Base-by-base conservation (phyloP, 2,329 filamentous ascomycete genomes). In the Zymoseptoria tritici region DNA sequence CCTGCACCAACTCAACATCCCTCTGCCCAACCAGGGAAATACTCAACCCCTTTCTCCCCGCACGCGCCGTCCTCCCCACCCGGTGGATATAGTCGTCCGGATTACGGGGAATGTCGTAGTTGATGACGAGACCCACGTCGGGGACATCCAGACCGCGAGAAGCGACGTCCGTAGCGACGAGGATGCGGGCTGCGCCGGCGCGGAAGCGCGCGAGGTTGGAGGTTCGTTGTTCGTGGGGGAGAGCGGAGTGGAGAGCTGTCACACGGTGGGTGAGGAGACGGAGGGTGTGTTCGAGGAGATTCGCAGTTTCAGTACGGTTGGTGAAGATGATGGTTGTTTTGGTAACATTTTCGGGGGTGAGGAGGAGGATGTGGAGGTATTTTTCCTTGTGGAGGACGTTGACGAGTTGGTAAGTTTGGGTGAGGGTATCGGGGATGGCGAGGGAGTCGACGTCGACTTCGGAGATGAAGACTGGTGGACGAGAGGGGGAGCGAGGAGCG, bases 21-120 rank as follows among this genome's bases (percentile, higher is more conserved):
- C 93, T 82, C 80, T 97, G 93, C 2, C 94, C 93, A 2, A 99
- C 88, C 67, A 99, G 84, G 2, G 90, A 96, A 16, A 97, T 85
- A 4, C 89, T 86, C 65, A 91, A 87, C 69, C 94, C 94, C 57
- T 81, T 81, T 52, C 91, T 84, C 0, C 94, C 94, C 0, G 94
- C 94, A 83, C 94, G 87, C 3, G 94, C 94, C 11, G 94, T 99
- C 76, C 94, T 88, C 73, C 94, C 94, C 55, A 97, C 93, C 11
- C 94, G 86, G 78, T 99, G 94, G 66, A 99, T 94, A 74, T 99
- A 99, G 75, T 97, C 93, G 73, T 97, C 92, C 2, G 93, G 91
- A 71, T 97, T 91, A n/a, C 93, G 86, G 0, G 94, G 94, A 0
- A 99, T 85, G 72, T 99, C 94, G 75, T 92, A 99, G 76, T 99